Conservation (phyloP, 306 rosid genomes). For the Pueraria montana region DNA sequence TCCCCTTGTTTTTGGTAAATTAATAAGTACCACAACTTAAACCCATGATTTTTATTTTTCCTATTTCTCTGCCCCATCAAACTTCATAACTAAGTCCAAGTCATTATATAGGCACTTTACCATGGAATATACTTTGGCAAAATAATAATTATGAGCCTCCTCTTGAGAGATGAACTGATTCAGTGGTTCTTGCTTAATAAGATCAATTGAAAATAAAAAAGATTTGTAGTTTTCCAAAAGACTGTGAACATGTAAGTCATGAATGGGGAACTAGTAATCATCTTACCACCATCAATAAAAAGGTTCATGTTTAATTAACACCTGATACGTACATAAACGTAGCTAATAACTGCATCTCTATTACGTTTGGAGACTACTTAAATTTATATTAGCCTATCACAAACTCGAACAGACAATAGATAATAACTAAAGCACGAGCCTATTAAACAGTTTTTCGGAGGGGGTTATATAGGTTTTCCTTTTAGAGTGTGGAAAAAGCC, state of each 20-base stretch:
- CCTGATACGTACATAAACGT: neutral
- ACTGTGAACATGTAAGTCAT: neutral
- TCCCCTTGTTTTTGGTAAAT: neutral
- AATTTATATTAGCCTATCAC: neutral
- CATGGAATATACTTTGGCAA: neutral
- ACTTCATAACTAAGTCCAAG: neutral
- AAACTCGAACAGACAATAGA: neutral
- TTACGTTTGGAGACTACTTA: neutral
- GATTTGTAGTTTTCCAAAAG: neutral
- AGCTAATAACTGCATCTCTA: neutral
- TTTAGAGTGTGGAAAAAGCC: neutral
- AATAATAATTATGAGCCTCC: neutral
- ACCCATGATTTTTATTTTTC: slow-evolving; percentile 6
- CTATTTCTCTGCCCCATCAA: neutral
- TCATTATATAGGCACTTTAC: neutral
- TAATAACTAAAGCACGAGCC: neutral
- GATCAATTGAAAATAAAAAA: neutral
- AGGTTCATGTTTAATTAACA: neutral
- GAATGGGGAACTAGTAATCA: neutral
- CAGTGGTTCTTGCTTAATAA: neutral
- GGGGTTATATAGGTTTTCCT: neutral
- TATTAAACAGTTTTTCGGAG: neutral
- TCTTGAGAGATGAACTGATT: neutral
- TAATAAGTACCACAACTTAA: slow-evolving; percentile 6
- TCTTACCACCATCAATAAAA: neutral